These are phyloP conservation scores for Pseudocercospora macadamiae DNA, from an alignment of 2,329 filamentous ascomycete species.

Conservation along the genomic window DNA sequence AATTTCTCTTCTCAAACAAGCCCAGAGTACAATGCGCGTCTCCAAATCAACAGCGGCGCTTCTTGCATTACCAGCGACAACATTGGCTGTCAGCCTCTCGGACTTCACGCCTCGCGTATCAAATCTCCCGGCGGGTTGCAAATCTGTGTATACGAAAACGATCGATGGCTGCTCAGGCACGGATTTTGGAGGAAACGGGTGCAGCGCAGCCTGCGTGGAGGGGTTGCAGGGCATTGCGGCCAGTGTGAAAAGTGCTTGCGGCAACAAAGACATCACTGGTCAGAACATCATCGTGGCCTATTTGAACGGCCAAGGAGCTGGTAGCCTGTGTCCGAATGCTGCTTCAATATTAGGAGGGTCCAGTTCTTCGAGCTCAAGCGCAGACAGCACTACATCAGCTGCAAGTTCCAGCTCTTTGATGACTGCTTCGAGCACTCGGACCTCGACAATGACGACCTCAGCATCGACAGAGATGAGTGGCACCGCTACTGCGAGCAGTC, in stretches of 20 bases:
- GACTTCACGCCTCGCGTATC: slow-evolving; percentile 49
- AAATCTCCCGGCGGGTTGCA: slow-evolving; percentile 44
- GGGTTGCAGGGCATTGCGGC: slow-evolving; percentile 43
- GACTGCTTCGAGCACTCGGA: slow-evolving; percentile 4
- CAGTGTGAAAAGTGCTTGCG: slow-evolving; percentile 41
- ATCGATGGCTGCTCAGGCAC: slow-evolving; percentile 45
- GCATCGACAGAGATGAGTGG: slow-evolving; percentile 13
- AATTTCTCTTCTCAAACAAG: not conserved
- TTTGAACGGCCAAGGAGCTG: slow-evolving; percentile 43
- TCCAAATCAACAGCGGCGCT: slow-evolving; percentile 11
- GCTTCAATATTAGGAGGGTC: slow-evolving; percentile 21
- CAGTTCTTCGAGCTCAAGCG: slow-evolving; percentile 12
- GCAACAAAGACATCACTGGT: slow-evolving; percentile 39
- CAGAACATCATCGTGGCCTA: slow-evolving; percentile 49
- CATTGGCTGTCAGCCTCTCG: slow-evolving; percentile 45
- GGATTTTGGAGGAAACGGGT: slow-evolving; percentile 46
- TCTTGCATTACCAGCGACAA: slow-evolving; percentile 31
- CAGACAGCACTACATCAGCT: slow-evolving; percentile 21
- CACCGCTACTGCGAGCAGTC: slow-evolving; percentile 20
- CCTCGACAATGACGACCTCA: slow-evolving; percentile 7
- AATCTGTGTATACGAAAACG: slow-evolving; percentile 43
- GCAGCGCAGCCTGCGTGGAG: slow-evolving; percentile 45
- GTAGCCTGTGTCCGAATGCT: slow-evolving; percentile 44
- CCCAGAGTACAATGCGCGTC: not conserved
- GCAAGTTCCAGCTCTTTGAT: slow-evolving; percentile 24